Conservation (phyloP, 2,329 filamentous ascomycete genomes). For the Colletotrichum navitas region DNA sequence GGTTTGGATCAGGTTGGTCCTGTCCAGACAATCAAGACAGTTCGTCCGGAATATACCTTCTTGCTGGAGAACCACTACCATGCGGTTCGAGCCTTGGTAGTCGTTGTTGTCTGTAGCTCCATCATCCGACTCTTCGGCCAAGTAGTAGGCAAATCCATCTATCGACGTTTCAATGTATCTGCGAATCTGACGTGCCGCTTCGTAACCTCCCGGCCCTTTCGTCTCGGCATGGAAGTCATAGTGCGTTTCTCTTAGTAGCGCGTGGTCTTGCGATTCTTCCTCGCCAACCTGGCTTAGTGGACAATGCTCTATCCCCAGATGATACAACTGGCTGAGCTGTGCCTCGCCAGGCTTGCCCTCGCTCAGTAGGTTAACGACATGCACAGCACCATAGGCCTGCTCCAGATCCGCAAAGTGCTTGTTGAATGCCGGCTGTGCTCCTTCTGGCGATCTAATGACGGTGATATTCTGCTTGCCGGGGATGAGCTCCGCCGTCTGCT, state of each 20-base stretch:
- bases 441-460: slow-evolving; percentile 88
- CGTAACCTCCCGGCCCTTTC: slow-evolving; percentile 86
- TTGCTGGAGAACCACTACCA: slow-evolving; percentile 85
- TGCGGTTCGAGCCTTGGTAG: slow-evolving; percentile 56
- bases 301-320: slow-evolving; percentile 80
- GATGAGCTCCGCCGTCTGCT: slow-evolving; percentile 87
- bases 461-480: slow-evolving; percentile 96
- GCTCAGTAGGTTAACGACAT: slow-evolving; percentile 95
- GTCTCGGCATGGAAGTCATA: slow-evolving; percentile 98
- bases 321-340: slow-evolving; percentile 84
- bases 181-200: slow-evolving; percentile 88
- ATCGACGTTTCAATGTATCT: slow-evolving; percentile 82
- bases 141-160: slow-evolving; percentile 91
- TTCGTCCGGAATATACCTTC: slow-evolving; percentile 97
- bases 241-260: slow-evolving; percentile 83
- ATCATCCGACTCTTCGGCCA: slow-evolving; percentile 79
- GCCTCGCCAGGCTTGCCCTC: slow-evolving; percentile 87
- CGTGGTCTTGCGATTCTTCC: slow-evolving; percentile 73
- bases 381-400: slow-evolving; percentile 87
- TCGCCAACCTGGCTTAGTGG: slow-evolving; percentile 74
- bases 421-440: slow-evolving; percentile 93
- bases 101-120: slow-evolving; percentile 53
- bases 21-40: slow-evolving; percentile 94
- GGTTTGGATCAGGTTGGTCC: slow-evolving; percentile 96
- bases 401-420: slow-evolving; percentile 94